Percentiles rank a stretch among this genome's conserved stretches.
phyloP scores from a whole-genome alignment of 352 stramenopile species.

The Phytophthora palmivora region DNA sequence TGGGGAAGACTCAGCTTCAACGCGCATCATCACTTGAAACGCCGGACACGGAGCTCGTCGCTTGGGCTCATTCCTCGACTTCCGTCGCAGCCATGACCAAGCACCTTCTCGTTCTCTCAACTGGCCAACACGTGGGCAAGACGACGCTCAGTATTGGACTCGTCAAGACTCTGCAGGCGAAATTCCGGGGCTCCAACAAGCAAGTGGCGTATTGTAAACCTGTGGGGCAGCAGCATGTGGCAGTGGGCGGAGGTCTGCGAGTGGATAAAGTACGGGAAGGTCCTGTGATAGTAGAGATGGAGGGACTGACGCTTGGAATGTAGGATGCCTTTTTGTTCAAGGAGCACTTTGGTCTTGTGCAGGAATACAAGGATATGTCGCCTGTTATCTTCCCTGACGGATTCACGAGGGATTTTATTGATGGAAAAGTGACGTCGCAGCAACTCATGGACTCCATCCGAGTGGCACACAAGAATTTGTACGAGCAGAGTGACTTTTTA shows the following conservation, averaged over 20 bases:
- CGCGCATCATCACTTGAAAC: constrained; percentile 23
- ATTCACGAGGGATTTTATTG: constrained; percentile 97
- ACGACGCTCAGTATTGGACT: constrained; percentile 96
- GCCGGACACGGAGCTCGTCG: no score
- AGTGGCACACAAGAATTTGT: constrained; percentile 81
- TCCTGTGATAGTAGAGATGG: no score
- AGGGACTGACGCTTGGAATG: not conserved
- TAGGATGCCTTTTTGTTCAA: constrained; percentile 95
- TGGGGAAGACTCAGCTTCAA: constrained; percentile 11
- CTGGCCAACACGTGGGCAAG: constrained; percentile 98
- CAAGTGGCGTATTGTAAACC: constrained; percentile 95
- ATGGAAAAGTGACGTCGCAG: constrained; percentile 93
- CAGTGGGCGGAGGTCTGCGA: constrained; percentile 79
- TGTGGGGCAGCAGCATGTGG: constrained; percentile 95
- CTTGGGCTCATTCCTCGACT: constrained; percentile 22
- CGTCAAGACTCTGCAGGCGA: constrained; percentile 93
- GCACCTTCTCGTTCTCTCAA: constrained; percentile 89
- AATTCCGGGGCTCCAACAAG: constrained; percentile 75
- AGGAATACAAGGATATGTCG: constrained; percentile 97
- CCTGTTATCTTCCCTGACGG: constrained; percentile 97
- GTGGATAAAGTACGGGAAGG: constrained; percentile 86
- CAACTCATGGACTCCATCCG: constrained; percentile 86
- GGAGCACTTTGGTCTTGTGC: constrained; percentile 96
- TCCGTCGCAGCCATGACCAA: constrained; percentile 46
- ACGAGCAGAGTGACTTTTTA: constrained; percentile 90